Evolutionary conservation across 306 rosid genomes (phyloP), one percentile per base, ranked within the genome.

Genomic region (Citrullus amarus): DNA sequence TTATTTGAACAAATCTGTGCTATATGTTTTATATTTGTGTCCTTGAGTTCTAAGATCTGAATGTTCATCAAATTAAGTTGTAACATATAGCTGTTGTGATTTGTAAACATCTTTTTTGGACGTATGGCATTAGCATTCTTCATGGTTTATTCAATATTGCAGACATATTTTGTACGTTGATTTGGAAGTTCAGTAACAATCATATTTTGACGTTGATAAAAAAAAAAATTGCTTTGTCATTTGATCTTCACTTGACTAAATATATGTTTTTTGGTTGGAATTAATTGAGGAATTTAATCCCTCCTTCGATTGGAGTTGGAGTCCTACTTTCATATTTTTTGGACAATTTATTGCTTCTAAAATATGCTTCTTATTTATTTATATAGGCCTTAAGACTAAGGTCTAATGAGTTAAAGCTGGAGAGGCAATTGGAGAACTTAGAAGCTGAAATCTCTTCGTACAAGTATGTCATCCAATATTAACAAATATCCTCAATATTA

Each of bases 341-440:
- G 84, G 66, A 86, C 74, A 65, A 73, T 74, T 13, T 72, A 30
- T 58, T 18, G 54, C 53, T 55, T 6, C 75, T 10, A 51, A 56
- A 51, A 8, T 30, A 62, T 30, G 34, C 79, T 55, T 25, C 11
- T 51, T 34, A 61, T 54, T 76, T 69, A 54, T 75, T 59, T 76
- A 60, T 82, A 51, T 85, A 96, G 99, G 96, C 99, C 76, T 93
- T 96, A 72, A 91, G 89, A 86, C 82, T 96, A 80, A 88, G 98
- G 85, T 96, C 99, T 68, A 91, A 81, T 78, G 99, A 92, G 88
- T 83, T 96, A 82, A 96, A 90, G 93, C 93, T 92, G 79, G 93
- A 88, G 89, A 96, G 92, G 86, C 93, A 89, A 85, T 81, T 92
- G 91, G 93, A 96, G 87, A 92, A 85, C 73, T 82, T 91, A 58